Base-by-base conservation (phyloP, 2,329 filamentous ascomycete genomes). In the Knufia petricola region DNA sequence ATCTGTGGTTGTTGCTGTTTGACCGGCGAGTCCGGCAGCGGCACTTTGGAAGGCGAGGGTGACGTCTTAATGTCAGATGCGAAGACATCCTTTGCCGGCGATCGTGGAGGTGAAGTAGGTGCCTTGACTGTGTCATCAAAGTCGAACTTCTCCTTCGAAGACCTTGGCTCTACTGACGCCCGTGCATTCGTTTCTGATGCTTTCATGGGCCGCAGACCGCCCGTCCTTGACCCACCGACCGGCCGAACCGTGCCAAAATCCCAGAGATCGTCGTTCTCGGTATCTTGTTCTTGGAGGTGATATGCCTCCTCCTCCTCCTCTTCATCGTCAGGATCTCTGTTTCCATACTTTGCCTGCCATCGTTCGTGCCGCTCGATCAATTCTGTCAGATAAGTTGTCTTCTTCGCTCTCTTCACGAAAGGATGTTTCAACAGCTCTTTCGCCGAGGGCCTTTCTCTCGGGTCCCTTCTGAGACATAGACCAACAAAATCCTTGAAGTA, bases 191-290 rank as follows among this genome's bases (percentile, higher is more conserved):
- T 82, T 10, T 83, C 84, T 26, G 84, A 83, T 52, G 89, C 86
- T 56, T 86, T 88, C 81, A 95, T 80, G 0, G 81, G 73, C 57
- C 84, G 76, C 42, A 86, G 70, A 2, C 82, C 82, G 39, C 78
- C 62, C 24, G 74, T 75, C 52, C 81, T 80, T 23, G 79, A 76
- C 47, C 82, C 79, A 26, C 77, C 78, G n/a, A 83, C 81, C 4
- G 94, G 82, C 49, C 89, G 78, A 46, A 98, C 87, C 0, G 92
- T 98, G 37, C 92, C 92, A 70, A 98, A 98, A 65, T 98, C 92
- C 92, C 92, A 98, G 63, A 96, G 79, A 64, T 96, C 92, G 63
- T 95, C 87, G 28, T 84, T 76, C 50, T 82, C 76, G 49, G 73
- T 66, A 41, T 73, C 66, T 17, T 70, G 68, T 10, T 73, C 69